Evolutionary conservation across 345 rosid species (phyloP), one percentile per base, ranked within the genome.

Genomic region (Aethionema arabicum): DNA sequence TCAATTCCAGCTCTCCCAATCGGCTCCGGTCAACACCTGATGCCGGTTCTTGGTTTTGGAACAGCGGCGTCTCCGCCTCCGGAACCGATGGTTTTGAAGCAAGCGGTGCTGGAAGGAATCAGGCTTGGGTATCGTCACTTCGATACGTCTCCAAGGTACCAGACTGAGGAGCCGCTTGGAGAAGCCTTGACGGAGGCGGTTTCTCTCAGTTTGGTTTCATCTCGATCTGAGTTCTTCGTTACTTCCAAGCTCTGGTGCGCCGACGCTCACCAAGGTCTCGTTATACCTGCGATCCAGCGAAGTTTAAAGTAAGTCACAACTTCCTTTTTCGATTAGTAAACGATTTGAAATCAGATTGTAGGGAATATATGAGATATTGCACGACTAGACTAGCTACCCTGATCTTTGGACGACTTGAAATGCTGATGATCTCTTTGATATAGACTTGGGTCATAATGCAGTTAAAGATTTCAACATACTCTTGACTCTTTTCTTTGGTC

Each of bases 51-150:
- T 0, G 86, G 85, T 3, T 42, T 81, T 1, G 85, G 85, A 27
- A 73, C 78, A n/a, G 81, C 74, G 0, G 60, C 68, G 8, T 46
- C 55, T 41, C 69, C 72, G 2, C 69, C 68, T 3, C 78, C 68
- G 4, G 72, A 66, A 32, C 51, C 69, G 0, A 30, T 50, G 7
- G 15, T 39, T 11, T 38, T 79, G 16, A 73, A 68, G 49, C 9
- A 13, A 35, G 56, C 76, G 1, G 32, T 83, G 13, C 33, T 81
- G 0, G 73, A 77, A 0, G 82, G 85, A 2, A 75, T 85, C 42
- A 66, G 54, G 63, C 61, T 66, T 1, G 89, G 96, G 4, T 86
- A 79, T 65, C 71, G 96, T 32, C 96, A 89, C 56, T 86, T 86
- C 10, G 96, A 89, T 62, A 90, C 88, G 0, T 85, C 97, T 6